These are phyloP conservation scores for Sporothrix protearum DNA, from an alignment of 2,329 filamentous ascomycete genomes.

Conservation along the genomic window DNA sequence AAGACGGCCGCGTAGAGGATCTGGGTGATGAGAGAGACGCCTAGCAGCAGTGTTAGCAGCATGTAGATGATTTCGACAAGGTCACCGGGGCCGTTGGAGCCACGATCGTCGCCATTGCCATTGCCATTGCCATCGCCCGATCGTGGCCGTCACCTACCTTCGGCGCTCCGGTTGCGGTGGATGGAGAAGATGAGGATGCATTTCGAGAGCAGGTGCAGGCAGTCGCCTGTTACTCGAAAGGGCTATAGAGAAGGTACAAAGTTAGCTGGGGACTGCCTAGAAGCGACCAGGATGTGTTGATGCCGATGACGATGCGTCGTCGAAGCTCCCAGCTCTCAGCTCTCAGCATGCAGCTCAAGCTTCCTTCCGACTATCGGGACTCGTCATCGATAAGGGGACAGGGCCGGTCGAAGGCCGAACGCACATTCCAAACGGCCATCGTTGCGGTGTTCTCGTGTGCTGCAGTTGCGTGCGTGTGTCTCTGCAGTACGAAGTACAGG, in stretches of 20 bases:
- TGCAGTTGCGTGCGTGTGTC: not conserved
- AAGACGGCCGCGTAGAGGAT: conserved; percentile 84
- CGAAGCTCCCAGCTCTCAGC: not conserved
- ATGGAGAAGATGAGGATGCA: conserved; percentile 88
- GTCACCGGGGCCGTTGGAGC: not conserved
- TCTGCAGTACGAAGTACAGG: not conserved
- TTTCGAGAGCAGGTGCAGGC: conserved; percentile 83
- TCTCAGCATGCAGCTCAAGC: not conserved
- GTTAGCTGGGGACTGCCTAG: conserved; percentile 15
- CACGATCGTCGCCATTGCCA: not conserved
- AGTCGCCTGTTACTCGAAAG: conserved; percentile 76
- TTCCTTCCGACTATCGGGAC: not conserved
- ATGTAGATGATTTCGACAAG: not conserved
- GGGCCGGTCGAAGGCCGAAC: not conserved
- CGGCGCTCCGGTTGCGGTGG: conserved; percentile 80
- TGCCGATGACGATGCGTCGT: not conserved
- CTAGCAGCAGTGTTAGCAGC: conserved; percentile 40
- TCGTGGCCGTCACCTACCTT: conserved; percentile 51
- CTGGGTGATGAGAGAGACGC: conserved; percentile 89
- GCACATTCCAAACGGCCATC: conserved; percentile 21
- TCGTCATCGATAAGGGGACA: not conserved
- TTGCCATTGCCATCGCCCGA: too few relatives aligned
- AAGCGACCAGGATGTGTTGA: not conserved
- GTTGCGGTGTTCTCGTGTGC: conserved; percentile 13
- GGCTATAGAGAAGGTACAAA: conserved; percentile 39